A percentile compares a stretch with the other conserved stretches of the same genome.
These are phyloP conservation scores for Calonectria pteridis DNA, from an alignment of 2,329 filamentous ascomycete genomes.

Conservation along the genomic window DNA sequence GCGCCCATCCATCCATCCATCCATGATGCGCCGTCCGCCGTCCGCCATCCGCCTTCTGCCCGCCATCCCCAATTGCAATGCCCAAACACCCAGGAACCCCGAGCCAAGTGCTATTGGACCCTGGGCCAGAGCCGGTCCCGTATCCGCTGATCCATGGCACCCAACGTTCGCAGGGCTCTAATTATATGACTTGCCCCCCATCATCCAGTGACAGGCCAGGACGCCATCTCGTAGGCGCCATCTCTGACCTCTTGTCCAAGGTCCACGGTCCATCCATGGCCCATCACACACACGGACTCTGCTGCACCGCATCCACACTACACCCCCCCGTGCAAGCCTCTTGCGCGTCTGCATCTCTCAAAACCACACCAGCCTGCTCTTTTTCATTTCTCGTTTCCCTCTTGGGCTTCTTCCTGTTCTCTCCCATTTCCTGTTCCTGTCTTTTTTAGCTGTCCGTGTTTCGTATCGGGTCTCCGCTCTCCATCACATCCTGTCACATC, in stretches of 20 bases:
- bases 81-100: constrained; percentile 16
- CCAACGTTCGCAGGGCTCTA: constrained; percentile 52
- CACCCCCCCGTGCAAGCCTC: constrained; percentile 28
- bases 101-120: constrained; percentile 22
- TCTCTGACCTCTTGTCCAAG: constrained; percentile 52
- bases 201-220: constrained; percentile 58
- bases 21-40: constrained; percentile 35
- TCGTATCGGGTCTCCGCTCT: constrained; percentile 29
- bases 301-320: constrained; percentile 36
- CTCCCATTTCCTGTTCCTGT: constrained; percentile 36
- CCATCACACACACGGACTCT: constrained; percentile 51
- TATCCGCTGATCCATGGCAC: constrained; percentile 47
- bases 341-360: constrained; percentile 40
- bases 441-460: constrained; percentile 17
- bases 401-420: constrained; percentile 41
- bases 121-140: constrained; percentile 43
- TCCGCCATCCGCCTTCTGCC: constrained; percentile 36
- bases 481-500: constrained; percentile 39
- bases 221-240: constrained; percentile 58
- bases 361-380: constrained; percentile 45
- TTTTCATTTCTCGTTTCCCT: constrained; percentile 42
- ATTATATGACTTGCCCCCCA: constrained; percentile 55
- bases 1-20: constrained; percentile 26
- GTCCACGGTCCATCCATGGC: constrained; percentile 38
- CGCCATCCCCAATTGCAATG: constrained; percentile 27